These are phyloP conservation scores for Fusarium burgessii DNA, from an alignment of 2,329 filamentous ascomycete genomes.

Conservation along the genomic window DNA sequence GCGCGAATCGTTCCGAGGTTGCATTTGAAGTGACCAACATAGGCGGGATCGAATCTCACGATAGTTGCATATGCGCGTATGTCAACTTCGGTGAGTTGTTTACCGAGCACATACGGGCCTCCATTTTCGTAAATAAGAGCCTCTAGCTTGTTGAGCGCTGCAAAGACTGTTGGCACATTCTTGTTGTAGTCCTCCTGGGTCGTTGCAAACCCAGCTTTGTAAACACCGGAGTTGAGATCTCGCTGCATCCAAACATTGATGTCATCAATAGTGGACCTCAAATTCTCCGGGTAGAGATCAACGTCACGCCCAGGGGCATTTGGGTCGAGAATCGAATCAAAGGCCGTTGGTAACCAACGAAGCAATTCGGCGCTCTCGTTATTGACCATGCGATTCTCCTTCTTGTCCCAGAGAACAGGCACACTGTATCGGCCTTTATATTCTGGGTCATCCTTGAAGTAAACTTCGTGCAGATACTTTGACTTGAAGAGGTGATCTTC, in stretches of 20 bases:
- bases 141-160: slow-evolving; percentile 73
- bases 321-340: slow-evolving; percentile 68
- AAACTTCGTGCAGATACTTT: slow-evolving; percentile 76
- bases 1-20: slow-evolving; percentile 73
- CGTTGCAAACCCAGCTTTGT: slow-evolving; percentile 73
- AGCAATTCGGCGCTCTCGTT: slow-evolving; percentile 88
- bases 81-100: slow-evolving; percentile 75
- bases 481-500: slow-evolving; percentile 73
- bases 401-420: slow-evolving; percentile 77
- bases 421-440: slow-evolving; percentile 81
- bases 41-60: slow-evolving; percentile 75
- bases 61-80: slow-evolving; percentile 75
- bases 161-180: slow-evolving; percentile 71
- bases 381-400: slow-evolving; percentile 77
- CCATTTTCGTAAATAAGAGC: slow-evolving; percentile 59
- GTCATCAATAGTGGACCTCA: slow-evolving; percentile 69
- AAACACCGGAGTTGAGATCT: slow-evolving; percentile 61
- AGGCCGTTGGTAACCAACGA: slow-evolving; percentile 83
- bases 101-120: slow-evolving; percentile 72
- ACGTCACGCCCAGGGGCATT: slow-evolving; percentile 55
- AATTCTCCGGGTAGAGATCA: slow-evolving; percentile 66
- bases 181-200: slow-evolving; percentile 74
- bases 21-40: slow-evolving; percentile 74
- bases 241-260: slow-evolving; percentile 76
- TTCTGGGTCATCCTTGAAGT: slow-evolving; percentile 74